Evolutionary conservation across 2,329 filamentous ascomycete species (phyloP), one percentile per base, ranked within the genome.

Genomic region (Neofusicoccum ribis): DNA sequence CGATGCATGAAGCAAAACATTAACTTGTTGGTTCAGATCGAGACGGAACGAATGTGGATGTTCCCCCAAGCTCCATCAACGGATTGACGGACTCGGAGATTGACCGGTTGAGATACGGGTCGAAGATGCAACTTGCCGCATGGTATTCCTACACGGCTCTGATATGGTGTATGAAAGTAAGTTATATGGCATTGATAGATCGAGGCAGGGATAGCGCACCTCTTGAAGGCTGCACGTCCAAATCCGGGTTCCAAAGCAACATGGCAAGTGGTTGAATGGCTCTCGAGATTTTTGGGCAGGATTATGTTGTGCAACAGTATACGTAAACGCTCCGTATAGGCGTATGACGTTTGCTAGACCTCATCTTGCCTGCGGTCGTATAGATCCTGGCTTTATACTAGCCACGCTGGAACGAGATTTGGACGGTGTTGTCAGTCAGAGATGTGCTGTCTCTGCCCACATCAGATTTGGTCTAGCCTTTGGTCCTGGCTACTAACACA

Each of bases 111-210:
- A 65, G 62, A 0, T 64, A 69, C 17, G 79, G 79, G 1, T 79
- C 76, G 0, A 79, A 79, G 37, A 68, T 78, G 8, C 70, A 81
- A 56, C 68, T 81, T 9, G 65, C 73, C 0, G 79, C 78, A 0
- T 81, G 79, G 79, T 81, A 67, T 47, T 6, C 67, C 54, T 80
- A 80, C 46, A 76, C 77, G 0, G 71, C 73, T 0, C 72, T 79
- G 0, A 72, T 79, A 7, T 80, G 77, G 77, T 74, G 67, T 3
- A 69, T 74, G 67, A 75, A 74, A 64, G 70, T 70, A 60, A 60
- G 56, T 60, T n/a, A 14, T 12, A 12, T 37, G 56, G 47, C n/a
- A 17, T 15, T 41, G 7, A 34, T 5, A 44, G 56, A 47, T 43
- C 14, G 27, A 12, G 44, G n/a, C 27, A 60, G 8, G 56, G 43